Base-by-base conservation (phyloP, 2,329 filamentous ascomycete genomes). In the Lasiodiplodia citricola region DNA sequence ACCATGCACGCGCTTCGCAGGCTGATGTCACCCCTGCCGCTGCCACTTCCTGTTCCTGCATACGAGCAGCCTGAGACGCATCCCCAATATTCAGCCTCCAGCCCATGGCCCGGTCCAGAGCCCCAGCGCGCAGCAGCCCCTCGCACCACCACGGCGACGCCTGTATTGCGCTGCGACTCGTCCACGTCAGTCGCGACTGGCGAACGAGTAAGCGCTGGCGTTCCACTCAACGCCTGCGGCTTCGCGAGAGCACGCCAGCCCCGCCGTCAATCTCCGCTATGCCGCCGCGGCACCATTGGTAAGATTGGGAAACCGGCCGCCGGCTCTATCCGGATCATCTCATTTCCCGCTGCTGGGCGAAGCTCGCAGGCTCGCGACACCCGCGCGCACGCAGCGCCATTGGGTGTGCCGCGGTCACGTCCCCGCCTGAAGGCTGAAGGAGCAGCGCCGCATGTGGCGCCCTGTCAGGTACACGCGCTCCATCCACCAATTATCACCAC, bases 201-300 rank as follows among this genome's bases (percentile, higher is more conserved):
- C 18, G 55, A 38, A 23, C 31, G 35, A 41, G 55, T 37, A 57
- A 18, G 55, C 55, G 55, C 41, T 41, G 23, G 18, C n/a, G 28
- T 31, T 38, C 25, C 57, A 50, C 38, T 31, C 25, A 28, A 8
- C 52, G 25, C 28, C 50, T 51, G 50, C 50, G 50, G 50, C 50
- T 21, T 21, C 50, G 52, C 52, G 52, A 51, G 14, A 18, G 47
- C 47, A 21, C 47, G 51, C 58, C 38, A 64, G 60, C 60, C 60
- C 60, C 60, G 60, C 60, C 31, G 51, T 52, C 60, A 64, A 57
- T 64, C 60, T 64, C 60, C 60, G 60, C 47, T n/a, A 41, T 64
- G 60, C 28, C 47, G 47, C 60, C 60, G 60, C 47, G 28, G 57
- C 44, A 23, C 60, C 28, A 18, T 21, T 14, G 28, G 47, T 64